Base-by-base conservation (phyloP, 2,329 filamentous ascomycete species). In the Furcasterigmium furcatum region DNA sequence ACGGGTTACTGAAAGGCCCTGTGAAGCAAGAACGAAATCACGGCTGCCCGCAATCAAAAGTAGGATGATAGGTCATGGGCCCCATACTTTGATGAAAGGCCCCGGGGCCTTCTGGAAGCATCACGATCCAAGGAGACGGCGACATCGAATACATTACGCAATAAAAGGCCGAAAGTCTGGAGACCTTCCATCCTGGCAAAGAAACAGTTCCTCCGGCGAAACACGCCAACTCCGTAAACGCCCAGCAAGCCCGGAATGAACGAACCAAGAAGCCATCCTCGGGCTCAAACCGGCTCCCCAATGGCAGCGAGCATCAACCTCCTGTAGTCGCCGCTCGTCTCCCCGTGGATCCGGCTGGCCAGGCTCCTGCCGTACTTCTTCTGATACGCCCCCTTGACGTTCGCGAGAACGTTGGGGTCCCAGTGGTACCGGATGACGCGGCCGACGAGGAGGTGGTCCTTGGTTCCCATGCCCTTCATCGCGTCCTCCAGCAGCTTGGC, bases 391-490 rank as follows among this genome's bases (percentile, higher is more conserved):
- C 74, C 77, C 67, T 88, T 91, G 46, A 95, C 85, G 54, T 88
- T 85, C 42, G 82, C 79, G 73, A 95, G 75, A 55, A 87, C 81
- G 45, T 73, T 75, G 30, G 76, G 76, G 60, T 96, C 82, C 92
- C 92, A 97, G 65, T 97, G 92, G 41, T 80, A 76, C 19, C 88
- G 77, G 2, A 96, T 80, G 4, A 94, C 77, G n/a, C 91, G 77
- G 22, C 84, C 77, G 14, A 95, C 79, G 4, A 97, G 77, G 9
- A 91, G 73, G 25, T 83, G 72, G 51, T 99, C 91, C 64, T 94
- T 92, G 10, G 94, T 97, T 3, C 92, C 92, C 52, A 86, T 57
- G 1, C 92, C 94, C 2, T 81, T 78, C 92, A 97, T 97, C 14
- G 87, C 76, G 13, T 88, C 87, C 61, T 96, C 91, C n/a, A 97